Conservation (phyloP, 805 yeast genomes). For the Saccharomyces paradoxus region DNA sequence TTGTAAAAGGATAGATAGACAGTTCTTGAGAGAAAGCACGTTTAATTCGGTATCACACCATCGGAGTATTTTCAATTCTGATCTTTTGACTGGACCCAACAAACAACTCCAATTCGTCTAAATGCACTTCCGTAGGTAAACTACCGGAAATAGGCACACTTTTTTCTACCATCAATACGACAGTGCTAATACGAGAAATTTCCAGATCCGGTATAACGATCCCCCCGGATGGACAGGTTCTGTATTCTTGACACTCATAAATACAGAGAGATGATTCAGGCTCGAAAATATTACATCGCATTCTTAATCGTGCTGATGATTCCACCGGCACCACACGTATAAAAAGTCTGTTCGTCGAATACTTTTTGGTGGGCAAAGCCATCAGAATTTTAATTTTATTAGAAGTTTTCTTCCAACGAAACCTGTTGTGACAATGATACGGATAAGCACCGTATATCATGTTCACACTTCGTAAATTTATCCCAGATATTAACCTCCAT, state of each 20-base stretch:
- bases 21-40: not conserved
- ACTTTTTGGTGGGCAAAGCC: not conserved
- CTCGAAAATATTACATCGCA: slow-evolving; percentile 20
- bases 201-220: slow-evolving; percentile 12
- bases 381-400: slow-evolving; percentile 9
- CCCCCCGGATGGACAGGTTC: slow-evolving; percentile 9
- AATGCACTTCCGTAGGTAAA: not conserved
- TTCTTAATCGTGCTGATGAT: not conserved
- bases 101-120: not conserved
- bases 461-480: not conserved
- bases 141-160: slow-evolving; percentile 3
- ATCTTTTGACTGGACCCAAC: slow-evolving; percentile 8
- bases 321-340: slow-evolving; percentile 15
- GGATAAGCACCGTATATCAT: slow-evolving; percentile 16
- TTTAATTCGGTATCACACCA: not conserved
- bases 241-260: slow-evolving; percentile 7
- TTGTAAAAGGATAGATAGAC: not conserved
- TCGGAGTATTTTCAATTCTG: not conserved
- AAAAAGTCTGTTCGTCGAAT: slow-evolving; percentile 10
- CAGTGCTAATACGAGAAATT: slow-evolving; percentile 1
- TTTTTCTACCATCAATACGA: slow-evolving; percentile 15
- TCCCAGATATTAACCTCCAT: not conserved
- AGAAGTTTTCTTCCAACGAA: slow-evolving; percentile 6
- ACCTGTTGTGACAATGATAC: slow-evolving; percentile 8
- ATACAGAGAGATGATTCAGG: slow-evolving; percentile 10